Conservation (phyloP, 345 rosid species). For the Excoecaria cochinchinensis region DNA sequence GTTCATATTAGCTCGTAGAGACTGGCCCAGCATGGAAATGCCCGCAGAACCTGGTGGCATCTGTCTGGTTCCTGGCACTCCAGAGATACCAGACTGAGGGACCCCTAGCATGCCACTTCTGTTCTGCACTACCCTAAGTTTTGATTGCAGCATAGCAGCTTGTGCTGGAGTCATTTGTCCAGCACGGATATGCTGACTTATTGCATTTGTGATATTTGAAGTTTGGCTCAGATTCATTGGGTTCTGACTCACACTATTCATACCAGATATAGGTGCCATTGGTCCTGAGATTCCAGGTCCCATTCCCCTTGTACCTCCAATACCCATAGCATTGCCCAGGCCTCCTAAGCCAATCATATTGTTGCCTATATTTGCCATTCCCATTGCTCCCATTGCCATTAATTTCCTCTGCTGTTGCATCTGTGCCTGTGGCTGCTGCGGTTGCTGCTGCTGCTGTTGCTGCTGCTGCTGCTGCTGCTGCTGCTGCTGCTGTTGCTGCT, state of each 20-base stretch:
- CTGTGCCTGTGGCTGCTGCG: constrained; percentile 25
- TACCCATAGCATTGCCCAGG: constrained; percentile 52
- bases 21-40: constrained; percentile 58
- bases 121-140: constrained; percentile 29
- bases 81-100: constrained; percentile 63
- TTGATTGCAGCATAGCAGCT: constrained; percentile 36
- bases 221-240: constrained; percentile 46
- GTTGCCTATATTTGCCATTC: constrained; percentile 63
- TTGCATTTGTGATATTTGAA: constrained; percentile 43
- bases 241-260: constrained; percentile 64
- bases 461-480: constrained; percentile 13
- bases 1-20: constrained; percentile 57
- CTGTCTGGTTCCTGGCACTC: constrained; percentile 65
- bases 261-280: constrained; percentile 57
- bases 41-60: constrained; percentile 60
- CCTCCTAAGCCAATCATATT: constrained; percentile 64
- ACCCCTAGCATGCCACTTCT: constrained; percentile 45
- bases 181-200: constrained; percentile 59
- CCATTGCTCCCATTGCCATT: constrained; percentile 65
- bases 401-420: constrained; percentile 59
- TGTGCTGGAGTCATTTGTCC: constrained; percentile 42
- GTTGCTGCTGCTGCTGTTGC: constrained; percentile 8
- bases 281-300: constrained; percentile 72
- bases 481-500: background rate
- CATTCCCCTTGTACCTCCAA: constrained; percentile 68